Evolutionary conservation across 2,329 filamentous ascomycete species (phyloP).

Genomic region (Alternaria alternata): DNA sequence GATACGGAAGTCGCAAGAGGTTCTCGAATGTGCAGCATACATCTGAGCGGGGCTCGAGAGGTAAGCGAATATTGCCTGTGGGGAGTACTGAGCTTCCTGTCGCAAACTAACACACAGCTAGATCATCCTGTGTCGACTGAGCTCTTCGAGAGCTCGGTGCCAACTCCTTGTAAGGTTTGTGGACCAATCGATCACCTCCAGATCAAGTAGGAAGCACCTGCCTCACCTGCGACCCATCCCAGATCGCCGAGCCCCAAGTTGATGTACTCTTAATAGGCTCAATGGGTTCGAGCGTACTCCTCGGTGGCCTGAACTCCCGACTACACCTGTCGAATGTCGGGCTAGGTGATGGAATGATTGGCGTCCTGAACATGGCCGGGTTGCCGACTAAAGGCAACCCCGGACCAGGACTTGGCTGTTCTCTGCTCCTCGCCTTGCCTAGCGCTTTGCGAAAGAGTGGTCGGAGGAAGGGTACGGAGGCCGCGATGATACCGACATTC

Average conservation of each 20-base stretch:
- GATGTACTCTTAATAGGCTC: slow-evolving; percentile 12
- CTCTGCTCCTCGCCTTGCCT: slow-evolving; percentile 8
- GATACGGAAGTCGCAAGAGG: not conserved
- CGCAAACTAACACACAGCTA: too few species aligned
- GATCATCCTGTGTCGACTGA: not conserved
- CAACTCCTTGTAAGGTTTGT: not conserved
- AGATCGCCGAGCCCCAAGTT: slow-evolving; percentile 21
- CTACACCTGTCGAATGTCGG: slow-evolving; percentile 25
- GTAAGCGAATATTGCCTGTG: not conserved
- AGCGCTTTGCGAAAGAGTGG: slow-evolving; percentile 32
- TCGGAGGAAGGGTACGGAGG: slow-evolving; percentile 44
- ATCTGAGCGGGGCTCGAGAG: not conserved
- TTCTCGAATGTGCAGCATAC: not conserved
- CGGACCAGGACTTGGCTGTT: slow-evolving; percentile 25
- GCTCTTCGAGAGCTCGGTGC: not conserved
- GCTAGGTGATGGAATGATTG: slow-evolving; percentile 36
- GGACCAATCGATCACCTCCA: not conserved
- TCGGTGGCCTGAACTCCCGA: slow-evolving; percentile 27
- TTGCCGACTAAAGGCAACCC: slow-evolving; percentile 18
- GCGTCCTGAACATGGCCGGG: slow-evolving; percentile 23
- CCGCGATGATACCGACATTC: slow-evolving; percentile 41
- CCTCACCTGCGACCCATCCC: slow-evolving; percentile 25
- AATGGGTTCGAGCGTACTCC: slow-evolving; percentile 24
- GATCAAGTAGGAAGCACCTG: slow-evolving; percentile 15
- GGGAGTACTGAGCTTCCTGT: not conserved